Conservation (phyloP, 768 basidiomycete species). For the Inosperma sp. region DNA sequence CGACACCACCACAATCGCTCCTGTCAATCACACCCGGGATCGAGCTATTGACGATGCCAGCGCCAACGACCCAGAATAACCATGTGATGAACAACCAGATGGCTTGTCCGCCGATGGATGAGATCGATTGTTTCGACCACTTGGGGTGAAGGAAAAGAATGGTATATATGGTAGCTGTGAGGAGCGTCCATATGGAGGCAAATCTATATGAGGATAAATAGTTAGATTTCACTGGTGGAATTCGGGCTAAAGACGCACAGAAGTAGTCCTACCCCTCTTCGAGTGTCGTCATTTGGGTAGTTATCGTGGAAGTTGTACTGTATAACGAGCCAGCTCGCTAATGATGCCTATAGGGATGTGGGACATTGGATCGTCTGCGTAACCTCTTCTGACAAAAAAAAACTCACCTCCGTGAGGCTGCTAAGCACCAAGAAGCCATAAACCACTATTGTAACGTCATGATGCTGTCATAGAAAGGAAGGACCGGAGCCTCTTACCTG, state of each 20-base stretch:
- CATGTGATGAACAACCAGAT: slow-evolving; percentile 58
- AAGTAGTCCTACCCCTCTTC: slow-evolving; percentile 42
- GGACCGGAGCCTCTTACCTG: slow-evolving; percentile 36
- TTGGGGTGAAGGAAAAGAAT: slow-evolving; percentile 57
- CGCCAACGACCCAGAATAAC: slow-evolving; percentile 57
- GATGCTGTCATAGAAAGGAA: slow-evolving; percentile 6
- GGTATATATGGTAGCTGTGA: slow-evolving; percentile 49
- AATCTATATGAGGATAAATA: slow-evolving; percentile 37
- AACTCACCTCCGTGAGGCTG: slow-evolving; percentile 45
- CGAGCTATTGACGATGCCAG: slow-evolving; percentile 47
- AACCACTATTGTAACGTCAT: slow-evolving; percentile 34
- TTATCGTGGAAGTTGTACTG: slow-evolving; percentile 53
- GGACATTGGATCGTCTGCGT: background rate
- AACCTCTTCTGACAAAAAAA: too few species aligned
- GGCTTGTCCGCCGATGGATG: slow-evolving; percentile 55
- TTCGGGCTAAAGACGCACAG: slow-evolving; percentile 37
- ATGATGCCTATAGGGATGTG: slow-evolving; percentile 37
- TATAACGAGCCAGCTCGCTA: slow-evolving; percentile 54
- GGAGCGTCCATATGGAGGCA: slow-evolving; percentile 54
- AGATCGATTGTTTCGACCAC: slow-evolving; percentile 49
- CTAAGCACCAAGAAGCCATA: slow-evolving; percentile 48
- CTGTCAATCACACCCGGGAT: slow-evolving; percentile 41
- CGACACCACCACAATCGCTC: slow-evolving; percentile 38
- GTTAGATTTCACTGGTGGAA: background rate
- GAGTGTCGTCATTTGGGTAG: slow-evolving; percentile 43